Percentiles rank a stretch among this genome's conserved stretches.
phyloP scores from a whole-genome alignment of 208 protist species.

The Leishmania major region DNA sequence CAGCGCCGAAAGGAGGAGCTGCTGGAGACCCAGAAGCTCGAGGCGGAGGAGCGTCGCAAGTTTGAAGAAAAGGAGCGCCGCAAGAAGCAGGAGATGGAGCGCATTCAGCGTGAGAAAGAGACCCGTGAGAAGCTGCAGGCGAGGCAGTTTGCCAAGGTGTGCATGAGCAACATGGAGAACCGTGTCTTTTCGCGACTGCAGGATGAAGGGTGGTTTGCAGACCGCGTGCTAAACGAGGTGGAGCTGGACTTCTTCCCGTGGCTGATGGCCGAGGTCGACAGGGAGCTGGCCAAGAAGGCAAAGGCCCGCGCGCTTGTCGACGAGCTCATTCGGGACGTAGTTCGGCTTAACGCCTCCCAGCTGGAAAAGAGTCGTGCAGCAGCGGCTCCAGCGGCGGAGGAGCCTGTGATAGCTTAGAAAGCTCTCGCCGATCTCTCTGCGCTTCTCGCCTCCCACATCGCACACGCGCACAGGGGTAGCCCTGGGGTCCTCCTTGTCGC shows the following conservation, averaged over 20 bases:
- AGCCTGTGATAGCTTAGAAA: not conserved
- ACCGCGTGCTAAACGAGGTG: constrained; percentile 93
- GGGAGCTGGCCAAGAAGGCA: constrained; percentile 82
- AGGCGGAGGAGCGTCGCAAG: constrained; percentile 94
- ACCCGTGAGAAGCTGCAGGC: constrained; percentile 94
- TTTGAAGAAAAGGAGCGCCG: constrained; percentile 96
- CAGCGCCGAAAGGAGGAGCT: constrained; percentile 96
- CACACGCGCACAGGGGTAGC: not conserved
- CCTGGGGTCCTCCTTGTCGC: not conserved
- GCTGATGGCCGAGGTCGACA: constrained; percentile 87
- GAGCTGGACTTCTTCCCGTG: constrained; percentile 96
- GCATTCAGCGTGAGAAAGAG: constrained; percentile 89
- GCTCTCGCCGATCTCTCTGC: not conserved
- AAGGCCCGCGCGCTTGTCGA: constrained; percentile 83
- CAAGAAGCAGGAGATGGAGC: constrained; percentile 93
- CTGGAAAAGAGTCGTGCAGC: constrained; percentile 39
- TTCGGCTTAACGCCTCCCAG: constrained; percentile 55
- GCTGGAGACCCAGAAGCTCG: constrained; percentile 94
- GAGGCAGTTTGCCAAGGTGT: constrained; percentile 93
- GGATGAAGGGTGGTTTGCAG: constrained; percentile 96
- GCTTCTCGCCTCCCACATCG: not conserved
- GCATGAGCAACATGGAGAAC: constrained; percentile 92
- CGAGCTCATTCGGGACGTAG: constrained; percentile 85
- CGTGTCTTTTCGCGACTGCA: constrained; percentile 91
- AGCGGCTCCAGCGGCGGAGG: not conserved